A percentile compares a stretch with the other conserved stretches of the same genome.
Evolutionary conservation across 176 grass and related monocot species (phyloP).

Genomic region (Cenchrus purpureus): DNA sequence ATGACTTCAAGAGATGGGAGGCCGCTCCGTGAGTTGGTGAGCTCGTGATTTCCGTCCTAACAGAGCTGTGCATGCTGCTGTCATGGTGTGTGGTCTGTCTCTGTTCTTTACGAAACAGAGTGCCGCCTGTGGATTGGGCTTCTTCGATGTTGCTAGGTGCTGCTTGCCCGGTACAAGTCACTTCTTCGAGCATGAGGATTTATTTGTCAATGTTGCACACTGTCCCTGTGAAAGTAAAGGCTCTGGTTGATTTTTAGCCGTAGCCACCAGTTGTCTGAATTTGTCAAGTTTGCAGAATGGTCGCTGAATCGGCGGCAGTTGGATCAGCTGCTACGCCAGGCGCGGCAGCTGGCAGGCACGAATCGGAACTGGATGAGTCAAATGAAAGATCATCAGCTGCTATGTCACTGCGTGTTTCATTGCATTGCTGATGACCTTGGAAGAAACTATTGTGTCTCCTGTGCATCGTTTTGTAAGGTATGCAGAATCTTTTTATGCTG

Average conservation of each 20-base stretch:
- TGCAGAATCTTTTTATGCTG: too few species aligned
- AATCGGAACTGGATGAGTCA: too few species aligned
- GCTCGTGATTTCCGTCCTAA: neutral
- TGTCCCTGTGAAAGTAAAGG: neutral
- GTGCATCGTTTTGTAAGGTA: too few species aligned
- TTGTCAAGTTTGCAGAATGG: neutral
- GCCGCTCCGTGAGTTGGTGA: neutral
- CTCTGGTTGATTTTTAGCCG: neutral
- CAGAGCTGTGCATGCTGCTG: neutral
- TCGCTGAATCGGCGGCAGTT: neutral
- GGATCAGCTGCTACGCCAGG: neutral
- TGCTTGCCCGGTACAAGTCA: neutral
- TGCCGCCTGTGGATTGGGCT: conserved; percentile 2
- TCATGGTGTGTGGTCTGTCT: neutral
- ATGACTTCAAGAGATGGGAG: neutral
- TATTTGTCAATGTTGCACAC: neutral
- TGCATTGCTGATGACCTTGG: too few species aligned
- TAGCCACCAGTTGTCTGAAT: neutral
- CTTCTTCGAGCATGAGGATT: neutral
- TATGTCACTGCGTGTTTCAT: too few species aligned
- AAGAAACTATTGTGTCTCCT: too few species aligned
- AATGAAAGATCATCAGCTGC: too few species aligned
- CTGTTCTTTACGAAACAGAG: neutral
- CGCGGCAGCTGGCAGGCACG: neutral
- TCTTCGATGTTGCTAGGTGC: neutral